A percentile compares a stretch with the other conserved stretches of the same genome.
Evolutionary conservation across 345 rosid species (phyloP).

Genomic region (Camelina neglecta): DNA sequence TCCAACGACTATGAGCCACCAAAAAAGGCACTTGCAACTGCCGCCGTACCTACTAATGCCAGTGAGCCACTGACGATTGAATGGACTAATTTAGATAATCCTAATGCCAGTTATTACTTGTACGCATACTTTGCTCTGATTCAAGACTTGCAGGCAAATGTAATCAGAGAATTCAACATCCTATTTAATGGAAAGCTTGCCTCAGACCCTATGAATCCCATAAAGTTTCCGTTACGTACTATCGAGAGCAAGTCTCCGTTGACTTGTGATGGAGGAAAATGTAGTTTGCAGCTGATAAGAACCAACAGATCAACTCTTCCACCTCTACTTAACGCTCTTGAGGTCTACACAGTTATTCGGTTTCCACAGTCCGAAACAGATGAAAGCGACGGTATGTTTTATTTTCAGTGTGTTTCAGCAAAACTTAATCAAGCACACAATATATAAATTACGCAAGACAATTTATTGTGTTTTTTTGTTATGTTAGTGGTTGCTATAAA

Average conservation of each 20-base stretch:
- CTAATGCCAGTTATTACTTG: no score
- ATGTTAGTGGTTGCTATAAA: slow-evolving; percentile 25
- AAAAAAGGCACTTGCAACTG: slow-evolving; percentile 11
- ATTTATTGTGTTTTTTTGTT: background rate
- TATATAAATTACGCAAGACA: background rate
- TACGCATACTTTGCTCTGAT: slow-evolving; percentile 16
- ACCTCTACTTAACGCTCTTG: slow-evolving; percentile 45
- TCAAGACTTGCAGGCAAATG: slow-evolving; percentile 20
- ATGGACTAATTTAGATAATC: background rate
- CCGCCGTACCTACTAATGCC: slow-evolving; percentile 30
- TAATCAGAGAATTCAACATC: slow-evolving; percentile 40
- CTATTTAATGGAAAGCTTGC: background rate
- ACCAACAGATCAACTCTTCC: slow-evolving; percentile 38
- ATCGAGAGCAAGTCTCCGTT: no score
- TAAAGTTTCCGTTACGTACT: no score
- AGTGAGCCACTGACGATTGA: background rate
- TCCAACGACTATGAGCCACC: slow-evolving; percentile 1
- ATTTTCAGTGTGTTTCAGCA: no score
- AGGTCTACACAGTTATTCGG: slow-evolving; percentile 36
- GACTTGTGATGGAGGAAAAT: background rate
- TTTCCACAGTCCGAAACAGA: slow-evolving; percentile 35
- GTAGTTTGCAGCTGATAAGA: slow-evolving; percentile 18
- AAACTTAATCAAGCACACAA: no score
- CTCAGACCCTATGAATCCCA: no score
- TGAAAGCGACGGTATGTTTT: slow-evolving; percentile 42